Percentiles rank a stretch among this genome's conserved stretches.
These are phyloP conservation scores for Leccinum rimulosum DNA, from an alignment of 768 basidiomycete genomes.

Conservation along the genomic window DNA sequence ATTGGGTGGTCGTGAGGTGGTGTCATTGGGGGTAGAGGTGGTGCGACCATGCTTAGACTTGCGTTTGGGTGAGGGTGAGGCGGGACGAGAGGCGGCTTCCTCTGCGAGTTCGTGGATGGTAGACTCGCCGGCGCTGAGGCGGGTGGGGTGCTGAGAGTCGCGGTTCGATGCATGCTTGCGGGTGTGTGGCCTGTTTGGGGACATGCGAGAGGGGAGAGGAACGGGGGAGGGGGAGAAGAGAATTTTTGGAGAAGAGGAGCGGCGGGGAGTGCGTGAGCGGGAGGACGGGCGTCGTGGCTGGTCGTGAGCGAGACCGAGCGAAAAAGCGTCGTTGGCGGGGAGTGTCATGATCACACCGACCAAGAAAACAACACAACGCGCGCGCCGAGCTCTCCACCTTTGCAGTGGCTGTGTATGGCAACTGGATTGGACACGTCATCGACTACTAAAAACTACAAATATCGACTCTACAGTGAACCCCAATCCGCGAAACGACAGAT, in stretches of 20 bases:
- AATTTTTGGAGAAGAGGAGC: slow-evolving; percentile 50
- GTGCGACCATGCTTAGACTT: slow-evolving; percentile 13
- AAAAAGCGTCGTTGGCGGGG: slow-evolving; percentile 37
- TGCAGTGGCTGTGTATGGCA: slow-evolving; percentile 14
- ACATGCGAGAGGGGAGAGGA: slow-evolving; percentile 32
- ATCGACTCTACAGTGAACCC: slow-evolving; percentile 36
- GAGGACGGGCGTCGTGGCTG: slow-evolving; percentile 30
- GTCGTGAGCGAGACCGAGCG: slow-evolving; percentile 36
- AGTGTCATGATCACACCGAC: slow-evolving; percentile 24
- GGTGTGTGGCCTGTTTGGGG: slow-evolving; percentile 32
- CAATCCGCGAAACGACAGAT: slow-evolving; percentile 16
- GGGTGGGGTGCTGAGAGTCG: slow-evolving; percentile 22
- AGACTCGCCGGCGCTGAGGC: slow-evolving; percentile 12
- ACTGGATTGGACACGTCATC: background rate
- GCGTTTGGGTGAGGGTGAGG: slow-evolving; percentile 19
- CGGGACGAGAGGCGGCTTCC: slow-evolving; percentile 14
- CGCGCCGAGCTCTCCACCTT: background rate
- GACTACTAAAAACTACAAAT: slow-evolving; percentile 2
- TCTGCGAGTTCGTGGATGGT: slow-evolving; percentile 27
- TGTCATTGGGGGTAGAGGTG: slow-evolving; percentile 7
- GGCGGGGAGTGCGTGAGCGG: slow-evolving; percentile 26
- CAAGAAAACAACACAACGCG: background rate
- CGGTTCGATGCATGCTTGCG: slow-evolving; percentile 23
- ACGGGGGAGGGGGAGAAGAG: slow-evolving; percentile 36
- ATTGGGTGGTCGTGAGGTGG: slow-evolving; percentile 3